These are phyloP conservation scores for Alternaria ventricosa DNA, from an alignment of 2,329 filamentous ascomycete species.

Conservation along the genomic window DNA sequence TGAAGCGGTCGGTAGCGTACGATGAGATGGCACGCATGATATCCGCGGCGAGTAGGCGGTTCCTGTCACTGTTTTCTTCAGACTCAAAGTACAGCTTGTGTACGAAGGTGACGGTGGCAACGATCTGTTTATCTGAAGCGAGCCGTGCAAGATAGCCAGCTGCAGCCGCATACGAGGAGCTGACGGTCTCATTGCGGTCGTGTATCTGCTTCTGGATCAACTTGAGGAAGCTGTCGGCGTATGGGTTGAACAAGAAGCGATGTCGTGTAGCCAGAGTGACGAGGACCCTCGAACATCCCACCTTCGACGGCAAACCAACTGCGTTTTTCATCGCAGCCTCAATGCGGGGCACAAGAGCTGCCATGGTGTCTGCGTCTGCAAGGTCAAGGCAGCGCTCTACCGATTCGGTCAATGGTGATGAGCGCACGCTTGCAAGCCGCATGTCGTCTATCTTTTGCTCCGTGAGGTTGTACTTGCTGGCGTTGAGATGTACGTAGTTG, in stretches of 20 bases:
- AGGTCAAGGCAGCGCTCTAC: conserved; percentile 88
- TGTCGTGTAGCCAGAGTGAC: conserved; percentile 85
- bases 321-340: conserved; percentile 83
- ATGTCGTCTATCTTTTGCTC: conserved; percentile 90
- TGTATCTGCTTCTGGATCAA: conserved; percentile 81
- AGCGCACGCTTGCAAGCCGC: conserved; percentile 79
- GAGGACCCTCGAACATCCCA: conserved; percentile 85
- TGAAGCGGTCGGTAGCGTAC: conserved; percentile 87
- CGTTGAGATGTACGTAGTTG: conserved; percentile 92
- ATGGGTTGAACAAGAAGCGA: conserved; percentile 73
- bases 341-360: conserved; percentile 72
- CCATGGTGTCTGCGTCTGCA: conserved; percentile 80
- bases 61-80: conserved; percentile 75
- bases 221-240: conserved; percentile 77
- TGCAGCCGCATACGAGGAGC: conserved; percentile 83
- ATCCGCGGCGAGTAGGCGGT: conserved; percentile 79
- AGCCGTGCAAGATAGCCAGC: conserved; percentile 81
- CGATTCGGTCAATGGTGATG: conserved; percentile 89
- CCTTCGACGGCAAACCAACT: conserved; percentile 90
- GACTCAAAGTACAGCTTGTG: conserved; percentile 79
- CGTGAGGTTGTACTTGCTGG: conserved; percentile 81
- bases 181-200: conserved; percentile 93
- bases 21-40: conserved; percentile 84
- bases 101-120: conserved; percentile 61
- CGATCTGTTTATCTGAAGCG: conserved; percentile 64